Conservation (phyloP, 2,329 filamentous ascomycete species). For the Trichoderma atrobrunneum region DNA sequence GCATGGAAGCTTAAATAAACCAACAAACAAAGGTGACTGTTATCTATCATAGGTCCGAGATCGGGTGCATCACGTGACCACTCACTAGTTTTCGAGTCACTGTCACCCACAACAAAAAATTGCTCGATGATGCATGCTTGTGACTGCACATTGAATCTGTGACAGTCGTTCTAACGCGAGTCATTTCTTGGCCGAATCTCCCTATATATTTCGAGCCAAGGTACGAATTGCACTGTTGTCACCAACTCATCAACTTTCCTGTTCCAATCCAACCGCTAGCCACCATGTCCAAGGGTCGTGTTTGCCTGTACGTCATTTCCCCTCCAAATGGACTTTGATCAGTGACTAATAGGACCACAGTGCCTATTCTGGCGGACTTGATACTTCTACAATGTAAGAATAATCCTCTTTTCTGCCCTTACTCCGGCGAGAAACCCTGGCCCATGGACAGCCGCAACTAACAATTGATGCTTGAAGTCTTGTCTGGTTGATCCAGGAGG, state of each 20-base stretch:
- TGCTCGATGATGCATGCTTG: background rate
- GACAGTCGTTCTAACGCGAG: background rate
- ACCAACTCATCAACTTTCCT: background rate
- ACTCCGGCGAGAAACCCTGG: too few species aligned
- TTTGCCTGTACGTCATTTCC: conserved; percentile 10
- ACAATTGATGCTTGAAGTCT: too few species aligned
- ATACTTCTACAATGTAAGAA: conserved; percentile 45
- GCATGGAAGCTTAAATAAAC: background rate
- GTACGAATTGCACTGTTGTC: background rate
- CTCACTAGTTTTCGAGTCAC: background rate
- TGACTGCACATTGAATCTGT: background rate
- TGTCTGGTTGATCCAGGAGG: conserved; percentile 35
- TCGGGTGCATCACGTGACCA: background rate
- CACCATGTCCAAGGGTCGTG: conserved; percentile 15
- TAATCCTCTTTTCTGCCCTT: too few species aligned
- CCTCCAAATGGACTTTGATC: background rate
- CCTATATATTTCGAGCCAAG: background rate
- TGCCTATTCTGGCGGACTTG: conserved; percentile 29
- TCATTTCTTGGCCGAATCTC: background rate
- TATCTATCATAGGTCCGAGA: background rate
- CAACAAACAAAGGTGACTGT: background rate
- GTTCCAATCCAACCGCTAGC: background rate
- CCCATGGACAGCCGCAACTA: too few species aligned
- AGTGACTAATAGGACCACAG: background rate
- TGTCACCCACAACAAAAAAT: background rate